Percentiles rank a stretch among this genome's conserved stretches.
Conservation (phyloP, 345 rosid species). For the Brassica juncea region DNA sequence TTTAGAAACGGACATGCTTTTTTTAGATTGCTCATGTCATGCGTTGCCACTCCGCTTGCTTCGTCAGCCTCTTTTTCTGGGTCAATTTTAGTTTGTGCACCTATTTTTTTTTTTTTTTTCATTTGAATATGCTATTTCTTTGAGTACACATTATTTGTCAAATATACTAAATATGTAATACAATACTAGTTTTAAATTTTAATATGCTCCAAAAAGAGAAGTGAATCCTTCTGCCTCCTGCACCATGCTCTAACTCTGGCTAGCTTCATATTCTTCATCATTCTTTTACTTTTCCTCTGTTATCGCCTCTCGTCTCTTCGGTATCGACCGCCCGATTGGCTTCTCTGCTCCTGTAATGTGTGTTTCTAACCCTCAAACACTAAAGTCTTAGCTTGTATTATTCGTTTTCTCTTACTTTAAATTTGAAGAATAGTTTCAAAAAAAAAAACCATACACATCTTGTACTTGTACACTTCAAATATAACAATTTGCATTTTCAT, state of each 20-base stretch:
- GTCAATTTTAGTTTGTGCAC: background rate
- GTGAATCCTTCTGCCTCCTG: too few relatives aligned
- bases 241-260: background rate
- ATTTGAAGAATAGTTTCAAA: background rate
- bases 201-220: too few relatives aligned
- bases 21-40: slow-evolving; percentile 16
- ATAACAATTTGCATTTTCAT: slow-evolving; percentile 12
- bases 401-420: background rate
- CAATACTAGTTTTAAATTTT: too few relatives aligned
- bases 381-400: background rate
- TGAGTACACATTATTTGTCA: background rate
- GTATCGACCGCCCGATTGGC: background rate
- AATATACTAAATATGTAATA: too few relatives aligned
- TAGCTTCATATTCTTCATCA: background rate
- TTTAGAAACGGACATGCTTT: background rate
- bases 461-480: slow-evolving; percentile 9
- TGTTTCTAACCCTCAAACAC: background rate
- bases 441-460: background rate
- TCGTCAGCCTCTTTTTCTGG: background rate
- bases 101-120: background rate
- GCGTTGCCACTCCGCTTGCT: slow-evolving; percentile 16
- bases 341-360: background rate
- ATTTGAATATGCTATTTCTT: background rate
- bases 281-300: background rate
- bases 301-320: background rate